Percentiles rank a stretch among this genome's conserved stretches.
Conservation (phyloP, 768 basidiomycete species). For the Ramaria sp. region DNA sequence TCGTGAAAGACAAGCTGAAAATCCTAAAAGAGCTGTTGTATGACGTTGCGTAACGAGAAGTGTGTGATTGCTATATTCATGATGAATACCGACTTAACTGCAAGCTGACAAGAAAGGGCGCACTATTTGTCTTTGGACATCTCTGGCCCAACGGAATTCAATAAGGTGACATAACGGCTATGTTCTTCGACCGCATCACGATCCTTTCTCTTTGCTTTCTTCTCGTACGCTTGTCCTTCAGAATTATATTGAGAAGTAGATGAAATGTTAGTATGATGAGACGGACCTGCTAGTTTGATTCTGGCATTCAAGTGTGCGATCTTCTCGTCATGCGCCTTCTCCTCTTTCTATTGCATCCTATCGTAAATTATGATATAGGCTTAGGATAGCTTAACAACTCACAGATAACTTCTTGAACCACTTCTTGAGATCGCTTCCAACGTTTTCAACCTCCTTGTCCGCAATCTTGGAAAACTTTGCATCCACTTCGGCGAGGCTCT, state of each 20-base stretch:
- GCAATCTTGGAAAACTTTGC: slow-evolving; percentile 62
- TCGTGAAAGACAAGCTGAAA: slow-evolving; percentile 55
- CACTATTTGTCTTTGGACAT: slow-evolving; percentile 75
- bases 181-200: slow-evolving; percentile 65
- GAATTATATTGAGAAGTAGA: not conserved
- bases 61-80: slow-evolving; percentile 50
- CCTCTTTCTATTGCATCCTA: slow-evolving; percentile 75
- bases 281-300: slow-evolving; percentile 65
- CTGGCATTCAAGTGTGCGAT: slow-evolving; percentile 54
- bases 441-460: slow-evolving; percentile 58
- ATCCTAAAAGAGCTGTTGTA: slow-evolving; percentile 39
- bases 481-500: slow-evolving; percentile 59
- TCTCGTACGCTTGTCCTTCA: slow-evolving; percentile 62
- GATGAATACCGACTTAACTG: not conserved
- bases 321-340: slow-evolving; percentile 64
- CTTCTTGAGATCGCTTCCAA: slow-evolving; percentile 64
- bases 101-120: slow-evolving; percentile 18
- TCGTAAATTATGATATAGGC: no score
- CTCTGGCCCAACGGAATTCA: slow-evolving; percentile 63
- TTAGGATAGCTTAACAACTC: slow-evolving; percentile 22
- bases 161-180: slow-evolving; percentile 62
- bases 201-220: slow-evolving; percentile 66
- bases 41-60: slow-evolving; percentile 53
- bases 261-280: not conserved
- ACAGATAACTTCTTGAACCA: slow-evolving; percentile 82